These are phyloP conservation scores for Moringa oleifera DNA, from an alignment of 345 rosid species.

Conservation along the genomic window DNA sequence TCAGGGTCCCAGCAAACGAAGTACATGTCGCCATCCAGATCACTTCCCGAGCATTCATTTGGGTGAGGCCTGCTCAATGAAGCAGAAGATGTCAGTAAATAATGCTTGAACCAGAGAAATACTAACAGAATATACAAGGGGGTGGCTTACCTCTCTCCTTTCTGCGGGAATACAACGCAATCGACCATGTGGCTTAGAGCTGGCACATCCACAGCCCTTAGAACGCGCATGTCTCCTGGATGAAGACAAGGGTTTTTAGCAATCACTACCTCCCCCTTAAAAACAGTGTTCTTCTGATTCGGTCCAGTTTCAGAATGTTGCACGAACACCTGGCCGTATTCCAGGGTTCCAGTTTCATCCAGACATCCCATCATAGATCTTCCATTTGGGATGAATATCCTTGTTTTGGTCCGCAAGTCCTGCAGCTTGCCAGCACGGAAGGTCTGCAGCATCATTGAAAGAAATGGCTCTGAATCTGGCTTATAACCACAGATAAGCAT, in stretches of 20 bases:
- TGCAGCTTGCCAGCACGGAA: constrained; percentile 69
- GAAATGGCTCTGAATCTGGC: constrained; percentile 77
- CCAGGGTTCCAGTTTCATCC: constrained; percentile 67
- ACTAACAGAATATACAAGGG: too few relatives aligned
- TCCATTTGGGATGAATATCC: constrained; percentile 53
- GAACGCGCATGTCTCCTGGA: constrained; percentile 54
- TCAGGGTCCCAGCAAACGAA: constrained; percentile 73
- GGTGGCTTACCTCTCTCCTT: constrained; percentile 34
- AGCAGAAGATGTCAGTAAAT: too few relatives aligned
- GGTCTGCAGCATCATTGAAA: constrained; percentile 85
- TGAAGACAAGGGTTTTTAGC: constrained; percentile 64
- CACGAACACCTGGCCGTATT: constrained; percentile 76
- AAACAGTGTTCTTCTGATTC: neutral
- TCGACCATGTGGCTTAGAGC: constrained; percentile 49
- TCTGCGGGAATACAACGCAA: constrained; percentile 56
- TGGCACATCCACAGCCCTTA: constrained; percentile 42
- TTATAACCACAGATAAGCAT: constrained; percentile 64
- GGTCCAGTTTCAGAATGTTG: constrained; percentile 25
- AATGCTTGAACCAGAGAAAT: too few relatives aligned
- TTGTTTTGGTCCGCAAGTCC: constrained; percentile 57
- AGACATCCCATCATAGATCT: constrained; percentile 90
- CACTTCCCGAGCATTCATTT: constrained; percentile 78
- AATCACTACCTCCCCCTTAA: constrained; percentile 27
- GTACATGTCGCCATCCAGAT: constrained; percentile 76
- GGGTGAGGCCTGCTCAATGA: constrained; percentile 42